Base-by-base conservation (phyloP, 345 rosid genomes). In the Eutrema heterophyllum region DNA sequence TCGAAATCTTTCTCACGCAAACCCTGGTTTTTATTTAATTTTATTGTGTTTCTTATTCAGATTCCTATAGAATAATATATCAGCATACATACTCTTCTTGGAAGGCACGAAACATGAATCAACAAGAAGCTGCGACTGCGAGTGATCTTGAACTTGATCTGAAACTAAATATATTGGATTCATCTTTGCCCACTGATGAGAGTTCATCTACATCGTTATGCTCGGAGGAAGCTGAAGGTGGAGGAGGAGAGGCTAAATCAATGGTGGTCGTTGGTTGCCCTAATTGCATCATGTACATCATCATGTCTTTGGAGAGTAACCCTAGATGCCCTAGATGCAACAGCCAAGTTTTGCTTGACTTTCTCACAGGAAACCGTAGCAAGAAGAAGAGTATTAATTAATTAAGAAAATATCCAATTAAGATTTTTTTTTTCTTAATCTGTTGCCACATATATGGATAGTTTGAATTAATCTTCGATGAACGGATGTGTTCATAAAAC, bases 271-370 rank as follows among this genome's bases (percentile, higher is more conserved):
- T 77, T 9, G 80, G 80, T 40, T 77, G 80, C 51, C 68, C 72
- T 56, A 71, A 64, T 71, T 77, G 80, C 62, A 56, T 77, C 55
- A 77, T 71, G 76, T 77, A 77, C 33, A 71, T 77, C 76, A 71
- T 77, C 68, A 77, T 50, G 50, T 71, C 76, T 57, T 58, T 77
- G 45, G 72, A 77, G 24, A 71, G 68, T 48, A 59, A 77, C 55
- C 77, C 80, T 64, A 71, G 57, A 77, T 77, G 80, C 50, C 80
- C 80, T 56, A 77, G 71, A 71, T 77, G 80, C 77, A 77, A 71
- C 38, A 77, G 55, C 26, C 76, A 71, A 30, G 80, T 77, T 49
- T 77, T 77, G 72, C 35, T 77, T 65, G 68, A 77, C 65, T 77
- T 77, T 77, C 63, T 77, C 43, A 26, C 62, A 26, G 33, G 29